phyloP scores from a whole-genome alignment of 2,329 filamentous ascomycete genomes.

The Exserohilum turcica region DNA sequence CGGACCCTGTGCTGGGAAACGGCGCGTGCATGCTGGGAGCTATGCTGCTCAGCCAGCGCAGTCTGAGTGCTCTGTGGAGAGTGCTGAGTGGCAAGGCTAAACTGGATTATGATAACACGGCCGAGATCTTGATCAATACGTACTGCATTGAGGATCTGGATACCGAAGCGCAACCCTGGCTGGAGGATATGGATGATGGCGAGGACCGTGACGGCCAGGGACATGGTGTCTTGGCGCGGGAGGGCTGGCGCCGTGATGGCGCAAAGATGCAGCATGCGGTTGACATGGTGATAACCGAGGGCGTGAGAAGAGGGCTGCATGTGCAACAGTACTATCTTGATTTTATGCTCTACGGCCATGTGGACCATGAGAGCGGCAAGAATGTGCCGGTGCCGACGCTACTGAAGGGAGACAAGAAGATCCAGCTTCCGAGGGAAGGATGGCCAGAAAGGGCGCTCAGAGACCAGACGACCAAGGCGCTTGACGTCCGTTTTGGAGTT shows the following conservation, averaged over 20 bases:
- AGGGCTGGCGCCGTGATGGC: constrained; percentile 60
- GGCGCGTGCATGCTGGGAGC: constrained; percentile 45
- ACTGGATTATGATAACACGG: constrained; percentile 41
- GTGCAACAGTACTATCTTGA: constrained; percentile 60
- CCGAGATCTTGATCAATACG: constrained; percentile 25
- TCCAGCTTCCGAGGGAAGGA: constrained; percentile 5
- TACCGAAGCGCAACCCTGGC: constrained; percentile 20
- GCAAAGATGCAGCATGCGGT: constrained; percentile 55
- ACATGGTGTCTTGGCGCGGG: constrained; percentile 45
- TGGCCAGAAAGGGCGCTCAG: constrained; percentile 9
- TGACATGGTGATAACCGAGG: constrained; percentile 56
- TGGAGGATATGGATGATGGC: constrained; percentile 31
- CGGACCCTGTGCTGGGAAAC: constrained; percentile 64
- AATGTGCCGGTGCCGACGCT: constrained; percentile 56
- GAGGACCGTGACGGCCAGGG: constrained; percentile 45
- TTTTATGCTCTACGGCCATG: constrained; percentile 68
- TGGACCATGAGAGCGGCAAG: constrained; percentile 57
- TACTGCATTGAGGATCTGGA: constrained; percentile 31
- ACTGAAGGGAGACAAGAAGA: constrained; percentile 59
- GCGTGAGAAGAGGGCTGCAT: constrained; percentile 57
- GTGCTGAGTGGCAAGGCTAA: constrained; percentile 60
- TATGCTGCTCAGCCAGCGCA: constrained; percentile 62
- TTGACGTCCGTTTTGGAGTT: constrained; percentile 9
- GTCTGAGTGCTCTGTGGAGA: constrained; percentile 44
- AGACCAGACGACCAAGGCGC: neutral